Conservation (phyloP, 352 stramenopile genomes). For the Pythium coloratum region DNA sequence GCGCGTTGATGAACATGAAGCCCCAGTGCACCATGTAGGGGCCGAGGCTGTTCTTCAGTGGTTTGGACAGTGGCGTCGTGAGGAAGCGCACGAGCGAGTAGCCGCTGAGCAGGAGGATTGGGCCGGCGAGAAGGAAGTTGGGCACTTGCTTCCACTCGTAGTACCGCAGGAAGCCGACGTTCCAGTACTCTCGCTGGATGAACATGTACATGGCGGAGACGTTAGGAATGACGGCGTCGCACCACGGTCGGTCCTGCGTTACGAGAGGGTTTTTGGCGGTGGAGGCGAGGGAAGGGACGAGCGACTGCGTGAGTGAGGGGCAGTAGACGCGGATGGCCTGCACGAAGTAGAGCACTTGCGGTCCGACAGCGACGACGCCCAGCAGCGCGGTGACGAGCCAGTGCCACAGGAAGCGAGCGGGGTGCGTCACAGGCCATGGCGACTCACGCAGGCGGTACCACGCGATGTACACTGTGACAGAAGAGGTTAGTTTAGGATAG, state of each 20-base stretch:
- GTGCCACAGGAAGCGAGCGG: constrained; percentile 44
- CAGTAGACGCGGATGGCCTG: constrained; percentile 62
- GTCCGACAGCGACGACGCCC: constrained; percentile 55
- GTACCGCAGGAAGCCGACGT: constrained; percentile 93
- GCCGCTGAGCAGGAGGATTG: constrained; percentile 76
- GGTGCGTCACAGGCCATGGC: constrained; percentile 33
- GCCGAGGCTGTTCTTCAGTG: background rate
- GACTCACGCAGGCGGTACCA: constrained; percentile 64
- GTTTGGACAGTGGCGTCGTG: background rate
- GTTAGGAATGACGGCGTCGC: constrained; percentile 57
- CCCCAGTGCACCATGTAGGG: constrained; percentile 73
- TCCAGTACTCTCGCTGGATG: constrained; percentile 96
- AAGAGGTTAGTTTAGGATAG: constrained; percentile 13
- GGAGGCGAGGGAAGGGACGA: constrained; percentile 1
- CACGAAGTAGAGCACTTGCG: constrained; percentile 74
- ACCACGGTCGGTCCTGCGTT: constrained; percentile 70
- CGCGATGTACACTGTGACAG: constrained; percentile 64
- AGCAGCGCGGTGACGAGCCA: constrained; percentile 66
- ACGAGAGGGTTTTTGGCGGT: constrained; percentile 11
- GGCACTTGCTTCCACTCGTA: constrained; percentile 93
- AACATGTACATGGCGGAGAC: constrained; percentile 92
- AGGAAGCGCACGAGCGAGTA: constrained; percentile 59
- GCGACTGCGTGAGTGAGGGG: constrained; percentile 38
- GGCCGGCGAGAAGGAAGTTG: constrained; percentile 92
- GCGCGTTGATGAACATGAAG: constrained; percentile 74